Evolutionary conservation across 2,329 filamentous ascomycete species (phyloP), one percentile per base, ranked within the genome.

Genomic region (Sarocladium brachiariae): DNA sequence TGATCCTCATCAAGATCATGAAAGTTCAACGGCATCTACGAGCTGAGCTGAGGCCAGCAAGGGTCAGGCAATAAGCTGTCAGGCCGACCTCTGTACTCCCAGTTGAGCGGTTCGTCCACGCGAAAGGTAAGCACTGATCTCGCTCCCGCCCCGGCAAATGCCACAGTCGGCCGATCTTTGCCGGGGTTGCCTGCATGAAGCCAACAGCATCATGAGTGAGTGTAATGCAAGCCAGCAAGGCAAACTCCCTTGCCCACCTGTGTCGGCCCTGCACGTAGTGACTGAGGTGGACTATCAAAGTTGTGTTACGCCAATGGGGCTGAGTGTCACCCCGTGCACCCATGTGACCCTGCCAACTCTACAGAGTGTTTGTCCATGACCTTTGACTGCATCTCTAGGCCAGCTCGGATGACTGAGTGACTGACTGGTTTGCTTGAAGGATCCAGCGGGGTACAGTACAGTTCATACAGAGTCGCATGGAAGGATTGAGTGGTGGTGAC

Each of bases 51-150:
- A n/a, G n/a, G n/a, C n/a, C n/a, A 8, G 33, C 33, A 35, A n/a
- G 18, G 6, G 14, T 6, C 5, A 8, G 14, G 6, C 33, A 35
- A n/a, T 16, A 21, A 39, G 18, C 8, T 7, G 10, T 35, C 11
- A 35, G 6, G 11, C 16, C 21, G 35, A 39, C 21, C 13, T 19
- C 4, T 43, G 43, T 14, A 31, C 33, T 33, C 4, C 43, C 43
- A 33, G 27, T 14, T 18, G 5, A 33, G 21, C 27, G 27, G 43
- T 21, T 47, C 27, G 11, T 47, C 24, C 14, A 23, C 35, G 39
- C 16, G 18, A 21, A 45, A n/a, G n/a, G 43, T 47, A 31, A 47
- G 43, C 43, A 47, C 43, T 47, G 43, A 31, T 47, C 43, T 33
- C 23, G 43, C 25, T 47, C 27, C 43, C 43, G 25, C 10, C 25